Percentiles rank a stretch among this genome's conserved stretches.
These are phyloP conservation scores for Immersiella caudata DNA, from an alignment of 495 filamentous ascomycete species.

Conservation along the genomic window DNA sequence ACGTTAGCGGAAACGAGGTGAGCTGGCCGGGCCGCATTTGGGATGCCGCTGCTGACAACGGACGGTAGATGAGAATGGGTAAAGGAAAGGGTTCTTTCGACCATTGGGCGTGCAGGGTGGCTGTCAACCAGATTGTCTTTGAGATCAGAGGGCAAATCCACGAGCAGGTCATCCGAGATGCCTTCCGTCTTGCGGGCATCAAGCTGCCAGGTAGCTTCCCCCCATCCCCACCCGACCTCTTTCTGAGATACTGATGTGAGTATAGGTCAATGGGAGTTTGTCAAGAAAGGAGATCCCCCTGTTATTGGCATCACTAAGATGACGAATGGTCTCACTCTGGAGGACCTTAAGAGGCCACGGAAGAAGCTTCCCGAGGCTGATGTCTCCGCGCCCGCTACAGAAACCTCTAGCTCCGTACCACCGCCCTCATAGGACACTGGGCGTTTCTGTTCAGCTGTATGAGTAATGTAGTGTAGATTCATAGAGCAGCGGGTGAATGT, in stretches of 20 bases:
- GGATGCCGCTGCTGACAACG: conserved; percentile 27
- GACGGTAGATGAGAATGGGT: conserved; percentile 78
- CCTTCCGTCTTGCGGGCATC: conserved; percentile 89
- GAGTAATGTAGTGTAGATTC: conserved; percentile 18
- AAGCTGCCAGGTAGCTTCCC: conserved; percentile 82
- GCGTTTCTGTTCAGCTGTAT: conserved; percentile 16
- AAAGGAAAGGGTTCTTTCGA: conserved; percentile 98
- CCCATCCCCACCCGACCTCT: conserved; percentile 16
- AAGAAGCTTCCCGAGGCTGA: conserved; percentile 58
- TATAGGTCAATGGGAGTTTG: conserved; percentile 87
- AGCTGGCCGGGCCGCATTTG: conserved; percentile 18
- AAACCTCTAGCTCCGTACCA: conserved; percentile 22
- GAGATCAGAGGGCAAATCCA: conserved; percentile 90
- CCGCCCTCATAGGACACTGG: conserved; percentile 30
- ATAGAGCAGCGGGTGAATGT: conserved; percentile 11
- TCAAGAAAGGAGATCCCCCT: conserved; percentile 87
- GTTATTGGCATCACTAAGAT: conserved; percentile 94
- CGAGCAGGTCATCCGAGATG: conserved; percentile 92
- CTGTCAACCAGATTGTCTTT: conserved; percentile 85
- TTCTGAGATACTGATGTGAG: conserved; percentile 27
- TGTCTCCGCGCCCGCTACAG: conserved; percentile 8
- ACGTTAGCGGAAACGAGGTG: conserved; percentile 90
- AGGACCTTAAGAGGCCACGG: conserved; percentile 75
- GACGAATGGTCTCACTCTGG: conserved; percentile 74
- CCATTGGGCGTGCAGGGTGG: conserved; percentile 87